Conservation (phyloP, 2,329 filamentous ascomycete genomes). For the Beauveria caledonica region DNA sequence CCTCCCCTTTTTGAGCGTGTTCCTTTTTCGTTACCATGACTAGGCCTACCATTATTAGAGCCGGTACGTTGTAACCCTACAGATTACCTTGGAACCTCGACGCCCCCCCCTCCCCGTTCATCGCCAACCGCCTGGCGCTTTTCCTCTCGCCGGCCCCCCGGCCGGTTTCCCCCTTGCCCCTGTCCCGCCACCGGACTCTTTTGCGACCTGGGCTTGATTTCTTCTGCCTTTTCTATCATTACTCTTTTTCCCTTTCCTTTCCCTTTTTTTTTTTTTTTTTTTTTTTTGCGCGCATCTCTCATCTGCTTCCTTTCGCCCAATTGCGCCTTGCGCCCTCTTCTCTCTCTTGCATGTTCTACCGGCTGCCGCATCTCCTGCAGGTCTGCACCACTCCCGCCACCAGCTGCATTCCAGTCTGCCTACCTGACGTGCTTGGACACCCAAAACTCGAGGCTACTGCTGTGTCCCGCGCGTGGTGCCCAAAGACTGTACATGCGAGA, state of each 20-base stretch:
- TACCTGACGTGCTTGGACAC: neutral
- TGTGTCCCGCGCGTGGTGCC: neutral
- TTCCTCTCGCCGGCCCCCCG: constrained; percentile 12
- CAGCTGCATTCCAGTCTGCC: constrained; percentile 6
- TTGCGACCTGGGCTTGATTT: neutral
- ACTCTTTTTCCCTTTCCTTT: neutral
- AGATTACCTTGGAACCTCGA: no score
- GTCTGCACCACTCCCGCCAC: neutral
- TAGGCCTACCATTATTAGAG: constrained; percentile 51
- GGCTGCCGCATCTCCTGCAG: neutral
- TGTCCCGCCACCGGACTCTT: neutral
- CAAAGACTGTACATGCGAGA: neutral
- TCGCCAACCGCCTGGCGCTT: constrained; percentile 4
- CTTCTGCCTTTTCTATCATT: neutral
- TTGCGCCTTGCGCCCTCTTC: neutral
- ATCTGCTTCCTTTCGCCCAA: neutral
- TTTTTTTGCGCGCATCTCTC: neutral
- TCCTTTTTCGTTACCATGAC: constrained; percentile 37
- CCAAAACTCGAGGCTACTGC: neutral
- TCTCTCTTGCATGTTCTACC: constrained; percentile 10
- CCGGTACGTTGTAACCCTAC: constrained; percentile 39
- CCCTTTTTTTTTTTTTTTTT: no score
- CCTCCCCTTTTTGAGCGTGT: constrained; percentile 11
- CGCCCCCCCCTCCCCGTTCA: neutral
- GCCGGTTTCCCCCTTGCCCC: constrained; percentile 1